These are phyloP conservation scores for Phialophora expanda DNA, from an alignment of 2,329 filamentous ascomycete species.

Conservation along the genomic window DNA sequence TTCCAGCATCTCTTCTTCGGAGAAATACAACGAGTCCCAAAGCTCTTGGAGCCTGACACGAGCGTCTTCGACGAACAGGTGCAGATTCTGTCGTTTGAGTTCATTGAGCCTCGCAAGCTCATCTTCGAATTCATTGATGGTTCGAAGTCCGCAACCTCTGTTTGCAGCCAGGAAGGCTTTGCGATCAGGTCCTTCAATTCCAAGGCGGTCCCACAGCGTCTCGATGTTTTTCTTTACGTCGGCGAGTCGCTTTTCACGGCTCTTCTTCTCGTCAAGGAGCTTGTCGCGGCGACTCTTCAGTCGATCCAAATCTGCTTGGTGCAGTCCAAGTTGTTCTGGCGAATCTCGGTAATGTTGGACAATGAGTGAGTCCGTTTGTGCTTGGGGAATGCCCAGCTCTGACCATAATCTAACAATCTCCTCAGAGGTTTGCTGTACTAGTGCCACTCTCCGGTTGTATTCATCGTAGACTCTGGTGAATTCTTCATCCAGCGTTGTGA, in stretches of 20 bases:
- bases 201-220: slow-evolving; percentile 84
- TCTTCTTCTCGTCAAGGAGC: slow-evolving; percentile 84
- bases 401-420: slow-evolving; percentile 95
- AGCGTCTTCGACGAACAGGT: slow-evolving; percentile 94
- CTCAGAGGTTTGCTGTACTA: slow-evolving; percentile 75
- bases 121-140: slow-evolving; percentile 95
- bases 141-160: slow-evolving; percentile 85
- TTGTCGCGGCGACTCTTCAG: slow-evolving; percentile 78
- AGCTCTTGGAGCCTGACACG: slow-evolving; percentile 88
- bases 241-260: slow-evolving; percentile 75
- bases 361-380: slow-evolving; percentile 84
- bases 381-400: slow-evolving; percentile 90
- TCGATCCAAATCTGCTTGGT: slow-evolving; percentile 79
- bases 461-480: slow-evolving; percentile 97
- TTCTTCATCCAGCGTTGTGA: slow-evolving; percentile 83
- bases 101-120: slow-evolving; percentile 86
- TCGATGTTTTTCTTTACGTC: slow-evolving; percentile 82
- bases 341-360: slow-evolving; percentile 88
- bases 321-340: slow-evolving; percentile 91
- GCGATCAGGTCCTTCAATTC: slow-evolving; percentile 79
- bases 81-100: slow-evolving; percentile 91
- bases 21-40: slow-evolving; percentile 93
- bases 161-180: slow-evolving; percentile 86
- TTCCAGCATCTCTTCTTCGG: slow-evolving; percentile 97
- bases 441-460: slow-evolving; percentile 80